phyloP scores from a whole-genome alignment of 2,329 filamentous ascomycete genomes.

The Peltaster fructicola region DNA sequence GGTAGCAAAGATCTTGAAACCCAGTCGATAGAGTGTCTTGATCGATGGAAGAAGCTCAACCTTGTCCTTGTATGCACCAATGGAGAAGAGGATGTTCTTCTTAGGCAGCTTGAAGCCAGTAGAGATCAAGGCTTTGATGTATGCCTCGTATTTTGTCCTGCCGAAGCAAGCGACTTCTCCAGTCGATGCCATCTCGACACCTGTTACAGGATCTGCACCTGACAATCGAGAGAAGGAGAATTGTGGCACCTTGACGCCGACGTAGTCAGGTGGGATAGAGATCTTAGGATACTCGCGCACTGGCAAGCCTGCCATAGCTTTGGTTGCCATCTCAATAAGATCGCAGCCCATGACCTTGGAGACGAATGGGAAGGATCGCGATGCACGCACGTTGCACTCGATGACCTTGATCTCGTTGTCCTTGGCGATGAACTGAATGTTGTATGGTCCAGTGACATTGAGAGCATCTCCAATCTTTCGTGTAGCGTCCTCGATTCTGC shows the following conservation, averaged over 20 bases:
- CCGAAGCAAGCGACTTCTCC: slow-evolving; percentile 97
- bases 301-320: slow-evolving; percentile 77
- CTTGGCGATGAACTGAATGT: slow-evolving; percentile 99
- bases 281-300: slow-evolving; percentile 67
- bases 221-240: slow-evolving; percentile 97
- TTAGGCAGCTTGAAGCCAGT: slow-evolving; percentile 94
- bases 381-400: slow-evolving; percentile 94
- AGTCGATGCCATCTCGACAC: slow-evolving; percentile 98
- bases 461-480: slow-evolving; percentile 85
- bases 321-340: slow-evolving; percentile 95
- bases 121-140: slow-evolving; percentile 86
- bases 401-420: slow-evolving; percentile 99
- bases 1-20: slow-evolving; percentile 91
- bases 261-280: slow-evolving; percentile 60
- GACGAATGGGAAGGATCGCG: slow-evolving; percentile 91
- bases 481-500: slow-evolving; percentile 84
- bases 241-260: slow-evolving; percentile 94
- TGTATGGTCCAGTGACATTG: slow-evolving; percentile 92
- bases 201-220: slow-evolving; percentile 85
- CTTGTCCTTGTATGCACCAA: slow-evolving; percentile 96
- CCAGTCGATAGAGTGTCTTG: slow-evolving; percentile 71
- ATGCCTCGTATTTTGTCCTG: slow-evolving; percentile 89
- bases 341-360: slow-evolving; percentile 98
- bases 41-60: slow-evolving; percentile 91
- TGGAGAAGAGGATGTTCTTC: slow-evolving; percentile 86